These are phyloP conservation scores for Fusarium virguliforme DNA, from an alignment of 2,329 filamentous ascomycete species.

Conservation along the genomic window DNA sequence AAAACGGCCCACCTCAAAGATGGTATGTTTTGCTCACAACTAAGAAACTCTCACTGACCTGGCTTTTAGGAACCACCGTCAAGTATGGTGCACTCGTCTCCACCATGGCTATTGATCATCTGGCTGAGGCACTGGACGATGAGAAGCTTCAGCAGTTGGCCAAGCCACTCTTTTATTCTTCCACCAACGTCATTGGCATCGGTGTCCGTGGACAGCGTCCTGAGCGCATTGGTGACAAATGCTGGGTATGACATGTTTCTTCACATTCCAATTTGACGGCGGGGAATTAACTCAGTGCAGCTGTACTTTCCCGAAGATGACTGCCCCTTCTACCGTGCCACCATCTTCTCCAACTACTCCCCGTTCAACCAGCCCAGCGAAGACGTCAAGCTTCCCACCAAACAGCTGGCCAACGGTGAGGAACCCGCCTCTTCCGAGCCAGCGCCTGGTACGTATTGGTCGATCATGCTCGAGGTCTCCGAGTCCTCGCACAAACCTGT, in stretches of 20 bases:
- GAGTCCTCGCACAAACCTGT: slow-evolving; percentile 97
- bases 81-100: slow-evolving; percentile 73
- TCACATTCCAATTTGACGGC: no score
- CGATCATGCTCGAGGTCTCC: slow-evolving; percentile 98
- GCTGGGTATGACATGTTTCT: slow-evolving; percentile 77
- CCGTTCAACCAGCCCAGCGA: slow-evolving; percentile 95
- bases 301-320: slow-evolving; percentile 99
- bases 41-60: neutral
- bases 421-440: slow-evolving; percentile 81
- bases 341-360: slow-evolving; percentile 99
- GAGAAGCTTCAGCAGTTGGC: slow-evolving; percentile 84
- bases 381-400: slow-evolving; percentile 87
- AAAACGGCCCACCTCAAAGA: slow-evolving; percentile 77
- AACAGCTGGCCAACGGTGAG: slow-evolving; percentile 88
- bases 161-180: slow-evolving; percentile 96
- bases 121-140: slow-evolving; percentile 90
- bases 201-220: slow-evolving; percentile 93
- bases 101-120: slow-evolving; percentile 95
- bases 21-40: neutral
- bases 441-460: slow-evolving; percentile 97
- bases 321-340: slow-evolving; percentile 99
- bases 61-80: neutral
- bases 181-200: slow-evolving; percentile 96
- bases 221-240: slow-evolving; percentile 98
- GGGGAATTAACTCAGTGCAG: slow-evolving; percentile 56